phyloP scores from a whole-genome alignment of 106 monocot species.

The Phalaenopsis equestris region DNA sequence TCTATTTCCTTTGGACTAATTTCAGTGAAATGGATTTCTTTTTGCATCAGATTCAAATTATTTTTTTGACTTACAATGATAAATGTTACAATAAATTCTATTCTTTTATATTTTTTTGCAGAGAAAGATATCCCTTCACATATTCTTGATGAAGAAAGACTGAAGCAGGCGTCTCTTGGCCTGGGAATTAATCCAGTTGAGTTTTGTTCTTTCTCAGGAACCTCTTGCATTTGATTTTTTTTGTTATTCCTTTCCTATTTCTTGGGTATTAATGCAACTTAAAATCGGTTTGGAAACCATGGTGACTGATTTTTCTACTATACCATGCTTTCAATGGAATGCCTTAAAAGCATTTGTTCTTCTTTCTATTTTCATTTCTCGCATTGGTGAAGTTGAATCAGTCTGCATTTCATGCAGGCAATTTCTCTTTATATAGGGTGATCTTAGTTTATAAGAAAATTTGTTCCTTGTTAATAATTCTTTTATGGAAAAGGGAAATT shows the following conservation, averaged over 20 bases:
- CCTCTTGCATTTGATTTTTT: not conserved
- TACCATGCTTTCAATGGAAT: too few relatives aligned
- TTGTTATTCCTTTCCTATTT: not conserved
- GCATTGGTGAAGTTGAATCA: not conserved
- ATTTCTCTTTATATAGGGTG: too few relatives aligned
- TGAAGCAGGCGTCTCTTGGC: conserved; percentile 38
- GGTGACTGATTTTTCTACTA: too few relatives aligned
- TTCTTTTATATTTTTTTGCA: conserved; percentile 22
- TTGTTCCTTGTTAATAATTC: too few relatives aligned
- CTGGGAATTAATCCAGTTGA: conserved; percentile 54
- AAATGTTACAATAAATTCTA: not conserved
- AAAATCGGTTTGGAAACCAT: not conserved
- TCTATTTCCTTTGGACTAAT: conserved; percentile 5
- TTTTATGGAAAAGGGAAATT: too few relatives aligned
- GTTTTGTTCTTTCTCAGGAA: not conserved
- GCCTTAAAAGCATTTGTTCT: too few relatives aligned
- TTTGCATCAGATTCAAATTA: not conserved
- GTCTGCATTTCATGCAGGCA: not conserved
- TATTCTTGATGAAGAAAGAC: conserved; percentile 59
- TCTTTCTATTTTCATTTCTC: too few relatives aligned
- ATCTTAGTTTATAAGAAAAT: too few relatives aligned
- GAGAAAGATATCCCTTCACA: conserved; percentile 91
- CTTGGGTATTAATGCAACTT: not conserved
- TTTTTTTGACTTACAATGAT: not conserved
- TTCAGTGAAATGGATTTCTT: not conserved